Base-by-base conservation (phyloP, 2,329 filamentous ascomycete genomes). In the Raffaelea arxii region DNA sequence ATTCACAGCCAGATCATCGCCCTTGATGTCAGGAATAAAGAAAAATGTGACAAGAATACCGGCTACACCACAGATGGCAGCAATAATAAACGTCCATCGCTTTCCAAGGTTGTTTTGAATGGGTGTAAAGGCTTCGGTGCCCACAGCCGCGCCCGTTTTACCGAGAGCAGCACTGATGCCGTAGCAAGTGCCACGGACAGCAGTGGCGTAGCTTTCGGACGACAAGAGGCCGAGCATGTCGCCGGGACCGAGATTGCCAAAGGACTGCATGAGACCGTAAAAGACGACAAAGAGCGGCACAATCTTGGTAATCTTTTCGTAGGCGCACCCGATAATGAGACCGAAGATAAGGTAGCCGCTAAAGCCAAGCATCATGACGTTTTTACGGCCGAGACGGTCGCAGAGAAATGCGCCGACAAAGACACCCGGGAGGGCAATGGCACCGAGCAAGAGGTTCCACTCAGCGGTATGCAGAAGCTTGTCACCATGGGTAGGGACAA, bases 231-330 rank as follows among this genome's bases (percentile, higher is more conserved):
- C 71, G 4, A 74, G 66, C 46, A 66, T 70, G 43, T 70, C 65
- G 0, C 70, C 70, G 0, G 68, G 69, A 0, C 70, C 67, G n/a
- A 74, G 58, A 22, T 72, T 70, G 16, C 67, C 67, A 21, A 61
- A 69, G 21, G 59, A 66, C 55, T 72, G 68, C 59, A 75, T 69
- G 3, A 75, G 59, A 1, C 71, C 72, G 49, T 75, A 75, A 30
- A 75, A 63, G 4, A 74, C 62, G 10, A 75, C 64, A 50, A 75
- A 75, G 1, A 73, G 61, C 0, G 72, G 70, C 4, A 75, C 58
- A 24, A 72, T 65, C 25, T 61, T 62, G 4, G 65, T 69, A 44
- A 75, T 65, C 14, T 62, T 56, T 24, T 69, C 57, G 50, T 73
- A 70, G 16, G 50, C 49, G 19, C 50, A 49, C 27, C 52, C 52